Conservation (phyloP, 176 grass and related monocot genomes). For the Rhynchospora tenuis region DNA sequence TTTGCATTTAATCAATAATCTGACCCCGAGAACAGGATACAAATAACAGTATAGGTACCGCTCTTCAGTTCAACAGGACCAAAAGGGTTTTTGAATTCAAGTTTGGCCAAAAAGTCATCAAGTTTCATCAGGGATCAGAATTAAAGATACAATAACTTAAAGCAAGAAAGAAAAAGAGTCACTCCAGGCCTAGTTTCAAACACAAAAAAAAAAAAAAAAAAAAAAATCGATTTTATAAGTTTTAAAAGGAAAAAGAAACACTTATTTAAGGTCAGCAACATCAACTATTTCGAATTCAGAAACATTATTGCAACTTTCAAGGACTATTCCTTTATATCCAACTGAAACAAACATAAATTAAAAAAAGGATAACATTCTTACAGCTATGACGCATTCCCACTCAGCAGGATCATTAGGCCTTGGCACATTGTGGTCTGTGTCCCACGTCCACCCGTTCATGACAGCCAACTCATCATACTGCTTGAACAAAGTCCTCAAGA, state of each 20-base stretch:
- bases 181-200: background rate
- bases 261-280: background rate
- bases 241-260: conserved; percentile 3
- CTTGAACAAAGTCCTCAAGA: conserved; percentile 10
- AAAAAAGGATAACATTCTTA: background rate
- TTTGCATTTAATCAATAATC: background rate
- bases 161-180: background rate
- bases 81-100: background rate
- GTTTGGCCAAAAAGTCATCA: background rate
- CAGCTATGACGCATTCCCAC: conserved; percentile 6
- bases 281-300: background rate
- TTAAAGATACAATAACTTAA: too few relatives aligned
- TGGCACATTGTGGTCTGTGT: background rate
- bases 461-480: background rate
- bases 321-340: background rate
- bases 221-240: background rate
- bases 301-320: background rate
- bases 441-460: conserved; percentile 14
- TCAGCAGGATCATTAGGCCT: conserved; percentile 19
- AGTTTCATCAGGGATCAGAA: background rate
- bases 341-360: background rate
- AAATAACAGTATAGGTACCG: background rate
- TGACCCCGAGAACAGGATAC: background rate
- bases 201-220: too few relatives aligned
- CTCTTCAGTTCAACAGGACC: background rate